phyloP scores from a whole-genome alignment of 1,284 basidiomycete species.

The Microbotryum silenes-acaulis region DNA sequence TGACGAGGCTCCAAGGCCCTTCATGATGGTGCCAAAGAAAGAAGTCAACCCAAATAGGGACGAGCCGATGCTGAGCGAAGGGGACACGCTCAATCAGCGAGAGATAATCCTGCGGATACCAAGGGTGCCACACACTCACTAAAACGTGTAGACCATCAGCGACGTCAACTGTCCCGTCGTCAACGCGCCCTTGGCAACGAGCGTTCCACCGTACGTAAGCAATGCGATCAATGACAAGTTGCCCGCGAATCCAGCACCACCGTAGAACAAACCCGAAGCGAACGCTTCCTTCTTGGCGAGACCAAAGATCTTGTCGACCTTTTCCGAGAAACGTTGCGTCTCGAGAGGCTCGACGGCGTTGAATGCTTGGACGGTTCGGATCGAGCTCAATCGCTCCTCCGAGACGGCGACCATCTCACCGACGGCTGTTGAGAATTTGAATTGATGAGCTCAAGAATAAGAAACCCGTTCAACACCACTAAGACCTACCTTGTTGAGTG shows the following conservation, averaged over 20 bases:
- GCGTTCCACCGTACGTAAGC: slow-evolving; percentile 85
- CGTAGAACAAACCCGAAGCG: slow-evolving; percentile 55
- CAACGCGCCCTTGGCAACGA: slow-evolving; percentile 79
- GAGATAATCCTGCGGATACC: not conserved
- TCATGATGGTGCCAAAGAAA: slow-evolving; percentile 46
- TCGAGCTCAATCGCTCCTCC: slow-evolving; percentile 83
- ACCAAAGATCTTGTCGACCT: slow-evolving; percentile 61
- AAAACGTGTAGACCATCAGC: slow-evolving; percentile 72
- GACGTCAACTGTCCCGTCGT: slow-evolving; percentile 72
- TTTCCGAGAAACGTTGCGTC: slow-evolving; percentile 47
- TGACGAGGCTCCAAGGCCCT: slow-evolving; percentile 82
- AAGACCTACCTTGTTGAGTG: slow-evolving; percentile 60
- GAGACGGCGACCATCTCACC: slow-evolving; percentile 48
- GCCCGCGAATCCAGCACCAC: slow-evolving; percentile 86
- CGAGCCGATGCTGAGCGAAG: slow-evolving; percentile 10
- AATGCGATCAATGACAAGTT: slow-evolving; percentile 85
- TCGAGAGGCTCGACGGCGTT: slow-evolving; percentile 68
- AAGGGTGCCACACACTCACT: slow-evolving; percentile 4
- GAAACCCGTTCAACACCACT: slow-evolving; percentile 84
- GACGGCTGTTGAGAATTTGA: not conserved
- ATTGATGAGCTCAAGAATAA: not conserved
- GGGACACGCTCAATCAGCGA: slow-evolving; percentile 39
- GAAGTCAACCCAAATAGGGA: slow-evolving; percentile 42
- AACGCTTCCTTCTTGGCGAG: slow-evolving; percentile 81
- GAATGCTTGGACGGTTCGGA: slow-evolving; percentile 87